Conservation (phyloP, 306 rosid species). For the Styphnolobium japonicum region DNA sequence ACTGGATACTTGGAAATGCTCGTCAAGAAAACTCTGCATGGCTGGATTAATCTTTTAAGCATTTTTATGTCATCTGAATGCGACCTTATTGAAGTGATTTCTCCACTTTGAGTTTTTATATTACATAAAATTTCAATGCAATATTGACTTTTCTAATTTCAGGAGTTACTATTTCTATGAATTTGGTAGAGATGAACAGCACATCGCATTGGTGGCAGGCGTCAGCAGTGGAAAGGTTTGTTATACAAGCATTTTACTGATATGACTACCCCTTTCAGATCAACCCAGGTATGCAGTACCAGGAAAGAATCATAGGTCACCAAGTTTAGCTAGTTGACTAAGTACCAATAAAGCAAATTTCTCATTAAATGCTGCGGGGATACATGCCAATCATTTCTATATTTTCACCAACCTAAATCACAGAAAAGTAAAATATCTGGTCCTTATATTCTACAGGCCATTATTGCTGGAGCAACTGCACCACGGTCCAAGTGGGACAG, state of each 20-base stretch:
- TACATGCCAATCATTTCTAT: neutral
- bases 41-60: neutral
- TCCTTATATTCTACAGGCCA: slow-evolving; percentile 50
- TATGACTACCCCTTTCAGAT: neutral
- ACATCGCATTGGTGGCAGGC: slow-evolving; percentile 65
- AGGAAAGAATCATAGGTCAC: neutral
- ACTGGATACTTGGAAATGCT: neutral
- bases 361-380: neutral
- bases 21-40: neutral
- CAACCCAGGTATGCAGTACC: neutral
- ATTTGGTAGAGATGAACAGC: slow-evolving; percentile 65
- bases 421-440: neutral
- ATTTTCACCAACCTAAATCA: neutral
- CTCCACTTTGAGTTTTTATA: neutral
- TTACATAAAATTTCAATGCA: slow-evolving; percentile 7
- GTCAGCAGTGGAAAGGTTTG: slow-evolving; percentile 83
- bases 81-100: neutral
- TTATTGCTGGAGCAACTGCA: slow-evolving; percentile 88
- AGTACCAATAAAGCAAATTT: neutral
- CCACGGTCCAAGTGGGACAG: slow-evolving; percentile 76
- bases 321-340: neutral
- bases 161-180: slow-evolving; percentile 95
- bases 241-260: slow-evolving; percentile 17
- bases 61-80: neutral
- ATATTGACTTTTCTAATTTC: slow-evolving; percentile 29